phyloP scores from a whole-genome alignment of 257 asterid genomes.

The Coffea eugenioides region DNA sequence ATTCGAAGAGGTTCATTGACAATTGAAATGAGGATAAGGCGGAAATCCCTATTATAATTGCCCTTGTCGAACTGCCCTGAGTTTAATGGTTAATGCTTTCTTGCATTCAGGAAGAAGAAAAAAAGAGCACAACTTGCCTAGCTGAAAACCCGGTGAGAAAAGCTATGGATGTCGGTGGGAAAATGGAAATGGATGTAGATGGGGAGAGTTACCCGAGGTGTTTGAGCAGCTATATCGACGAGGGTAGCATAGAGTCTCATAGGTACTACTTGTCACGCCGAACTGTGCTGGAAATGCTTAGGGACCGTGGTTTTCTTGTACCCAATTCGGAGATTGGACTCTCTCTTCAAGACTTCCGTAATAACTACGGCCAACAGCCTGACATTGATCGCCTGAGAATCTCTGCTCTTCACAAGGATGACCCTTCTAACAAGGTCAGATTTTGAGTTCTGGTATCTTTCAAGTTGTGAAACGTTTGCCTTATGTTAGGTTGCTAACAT shows the following conservation, averaged over 20 bases:
- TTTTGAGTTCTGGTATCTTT: background rate
- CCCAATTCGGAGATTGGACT: slow-evolving; percentile 63
- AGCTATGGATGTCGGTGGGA: slow-evolving; percentile 10
- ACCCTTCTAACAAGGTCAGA: slow-evolving; percentile 69
- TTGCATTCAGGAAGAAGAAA: background rate
- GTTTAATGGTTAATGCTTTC: background rate
- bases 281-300: slow-evolving; percentile 86
- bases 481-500: no score
- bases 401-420: slow-evolving; percentile 59
- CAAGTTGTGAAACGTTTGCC: background rate
- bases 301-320: slow-evolving; percentile 81
- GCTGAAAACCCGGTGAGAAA: background rate
- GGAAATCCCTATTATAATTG: background rate
- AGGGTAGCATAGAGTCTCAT: slow-evolving; percentile 67
- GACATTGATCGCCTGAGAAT: slow-evolving; percentile 49
- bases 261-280: slow-evolving; percentile 71
- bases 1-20: background rate
- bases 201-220: slow-evolving; percentile 34
- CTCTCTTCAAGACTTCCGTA: slow-evolving; percentile 62
- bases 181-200: slow-evolving; percentile 32
- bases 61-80: background rate
- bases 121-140: background rate
- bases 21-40: no score
- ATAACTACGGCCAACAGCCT: slow-evolving; percentile 47
- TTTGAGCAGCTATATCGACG: slow-evolving; percentile 48